Percentiles rank a stretch among this genome's conserved stretches.
Evolutionary conservation across 176 grass and related monocot species (phyloP).

Genomic region (Themeda triandra): DNA sequence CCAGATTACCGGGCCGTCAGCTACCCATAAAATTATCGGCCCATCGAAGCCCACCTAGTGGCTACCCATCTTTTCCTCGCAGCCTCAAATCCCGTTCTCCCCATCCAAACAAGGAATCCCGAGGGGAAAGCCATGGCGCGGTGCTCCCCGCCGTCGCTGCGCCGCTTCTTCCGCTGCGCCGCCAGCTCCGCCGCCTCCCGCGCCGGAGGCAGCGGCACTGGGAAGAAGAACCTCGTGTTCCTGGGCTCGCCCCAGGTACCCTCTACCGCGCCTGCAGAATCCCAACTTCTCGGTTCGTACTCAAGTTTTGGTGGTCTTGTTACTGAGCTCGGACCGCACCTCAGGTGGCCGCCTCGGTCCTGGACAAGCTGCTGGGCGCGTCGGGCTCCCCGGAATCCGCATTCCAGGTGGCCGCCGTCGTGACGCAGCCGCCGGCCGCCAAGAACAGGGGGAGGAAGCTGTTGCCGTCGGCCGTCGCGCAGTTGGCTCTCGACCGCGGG

Average conservation of each 20-base stretch:
- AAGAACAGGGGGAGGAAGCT: slow-evolving; percentile 74
- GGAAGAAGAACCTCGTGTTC: slow-evolving; percentile 73
- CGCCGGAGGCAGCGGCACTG: not conserved
- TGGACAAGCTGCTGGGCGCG: slow-evolving; percentile 54
- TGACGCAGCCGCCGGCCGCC: slow-evolving; percentile 68
- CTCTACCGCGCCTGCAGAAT: not conserved
- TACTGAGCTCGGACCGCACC: not conserved
- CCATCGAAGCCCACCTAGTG: not conserved
- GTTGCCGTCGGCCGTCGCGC: slow-evolving; percentile 67
- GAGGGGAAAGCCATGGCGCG: slow-evolving; percentile 12
- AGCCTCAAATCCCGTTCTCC: not conserved
- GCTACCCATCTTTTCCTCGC: not conserved
- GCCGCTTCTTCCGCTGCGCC: slow-evolving; percentile 44
- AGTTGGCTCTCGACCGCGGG: slow-evolving; percentile 60
- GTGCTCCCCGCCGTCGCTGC: slow-evolving; percentile 41
- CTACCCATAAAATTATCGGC: not conserved
- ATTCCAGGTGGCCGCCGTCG: slow-evolving; percentile 67
- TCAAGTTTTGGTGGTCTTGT: not conserved
- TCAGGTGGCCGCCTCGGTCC: slow-evolving; percentile 74
- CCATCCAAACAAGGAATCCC: not conserved
- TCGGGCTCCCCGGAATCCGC: slow-evolving; percentile 49
- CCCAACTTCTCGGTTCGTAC: not conserved
- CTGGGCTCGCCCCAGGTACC: slow-evolving; percentile 68
- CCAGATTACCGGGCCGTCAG: not conserved
- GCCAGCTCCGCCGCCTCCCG: slow-evolving; percentile 21